phyloP scores from a whole-genome alignment of 257 asterid species.

The Solanum appendiculatum region DNA sequence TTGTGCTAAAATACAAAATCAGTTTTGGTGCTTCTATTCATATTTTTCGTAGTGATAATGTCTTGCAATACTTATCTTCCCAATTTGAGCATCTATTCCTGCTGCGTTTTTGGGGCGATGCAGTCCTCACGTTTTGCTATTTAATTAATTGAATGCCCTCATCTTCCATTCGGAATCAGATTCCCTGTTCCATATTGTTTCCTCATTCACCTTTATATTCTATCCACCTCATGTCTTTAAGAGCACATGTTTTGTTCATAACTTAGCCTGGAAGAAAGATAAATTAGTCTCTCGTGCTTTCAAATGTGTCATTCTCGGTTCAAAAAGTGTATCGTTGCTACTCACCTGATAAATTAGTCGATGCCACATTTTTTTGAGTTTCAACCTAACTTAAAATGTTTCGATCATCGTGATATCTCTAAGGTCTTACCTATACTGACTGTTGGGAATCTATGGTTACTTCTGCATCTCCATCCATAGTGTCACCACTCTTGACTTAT shows the following conservation, averaged over 20 bases:
- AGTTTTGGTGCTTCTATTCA: background rate
- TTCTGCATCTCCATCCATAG: background rate
- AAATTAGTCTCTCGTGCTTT: background rate
- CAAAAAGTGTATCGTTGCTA: background rate
- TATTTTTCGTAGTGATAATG: background rate
- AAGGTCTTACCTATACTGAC: background rate
- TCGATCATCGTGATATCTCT: background rate
- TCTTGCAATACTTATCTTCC: background rate
- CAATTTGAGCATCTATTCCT: background rate
- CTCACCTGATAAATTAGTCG: background rate
- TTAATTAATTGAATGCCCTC: background rate
- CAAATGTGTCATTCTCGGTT: background rate
- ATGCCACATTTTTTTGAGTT: background rate
- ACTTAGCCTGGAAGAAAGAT: background rate
- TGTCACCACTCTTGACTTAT: background rate
- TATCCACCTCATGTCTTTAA: background rate
- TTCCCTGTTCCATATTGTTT: background rate
- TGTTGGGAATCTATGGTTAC: background rate
- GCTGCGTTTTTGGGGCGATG: background rate
- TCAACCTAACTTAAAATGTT: background rate
- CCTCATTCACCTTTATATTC: background rate
- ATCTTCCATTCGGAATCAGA: background rate
- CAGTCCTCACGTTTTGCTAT: background rate
- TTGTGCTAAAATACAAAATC: background rate
- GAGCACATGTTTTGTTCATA: background rate